Percentiles rank a stretch among this genome's conserved stretches.
Conservation (phyloP, 352 stramenopile genomes). For the Phytopythium sindhum region DNA sequence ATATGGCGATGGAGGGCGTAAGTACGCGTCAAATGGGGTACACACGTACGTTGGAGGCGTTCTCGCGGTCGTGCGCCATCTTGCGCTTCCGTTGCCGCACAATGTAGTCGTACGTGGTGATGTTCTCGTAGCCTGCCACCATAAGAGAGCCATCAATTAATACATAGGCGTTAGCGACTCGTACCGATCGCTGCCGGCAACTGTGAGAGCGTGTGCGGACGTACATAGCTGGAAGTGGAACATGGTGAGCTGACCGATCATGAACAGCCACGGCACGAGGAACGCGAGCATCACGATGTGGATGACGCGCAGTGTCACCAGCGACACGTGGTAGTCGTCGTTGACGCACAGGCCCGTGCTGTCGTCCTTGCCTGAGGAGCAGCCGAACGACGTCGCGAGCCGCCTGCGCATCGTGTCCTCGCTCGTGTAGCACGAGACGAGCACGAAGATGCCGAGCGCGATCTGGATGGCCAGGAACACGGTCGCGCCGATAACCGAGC, state of each 20-base stretch:
- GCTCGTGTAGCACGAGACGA: slow-evolving; percentile 48
- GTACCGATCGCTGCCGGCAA: not conserved
- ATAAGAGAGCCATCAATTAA: not conserved
- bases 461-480: slow-evolving; percentile 69
- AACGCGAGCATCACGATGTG: slow-evolving; percentile 66
- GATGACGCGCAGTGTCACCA: slow-evolving; percentile 56
- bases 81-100: slow-evolving; percentile 78
- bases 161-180: not conserved
- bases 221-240: slow-evolving; percentile 86
- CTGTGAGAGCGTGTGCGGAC: slow-evolving; percentile 13
- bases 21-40: slow-evolving; percentile 37
- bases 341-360: slow-evolving; percentile 46
- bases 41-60: slow-evolving; percentile 57
- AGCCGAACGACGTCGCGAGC: slow-evolving; percentile 68
- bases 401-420: slow-evolving; percentile 33
- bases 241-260: slow-evolving; percentile 73
- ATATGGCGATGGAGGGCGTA: not conserved
- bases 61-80: slow-evolving; percentile 55
- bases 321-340: slow-evolving; percentile 47
- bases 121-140: slow-evolving; percentile 63
- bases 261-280: slow-evolving; percentile 67
- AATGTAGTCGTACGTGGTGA: slow-evolving; percentile 89
- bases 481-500: slow-evolving; percentile 62
- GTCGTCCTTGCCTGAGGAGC: slow-evolving; percentile 37
- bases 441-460: slow-evolving; percentile 56